These are phyloP conservation scores for Thermochaetoides thermophila DNA, from an alignment of 495 filamentous ascomycete genomes.

Conservation along the genomic window DNA sequence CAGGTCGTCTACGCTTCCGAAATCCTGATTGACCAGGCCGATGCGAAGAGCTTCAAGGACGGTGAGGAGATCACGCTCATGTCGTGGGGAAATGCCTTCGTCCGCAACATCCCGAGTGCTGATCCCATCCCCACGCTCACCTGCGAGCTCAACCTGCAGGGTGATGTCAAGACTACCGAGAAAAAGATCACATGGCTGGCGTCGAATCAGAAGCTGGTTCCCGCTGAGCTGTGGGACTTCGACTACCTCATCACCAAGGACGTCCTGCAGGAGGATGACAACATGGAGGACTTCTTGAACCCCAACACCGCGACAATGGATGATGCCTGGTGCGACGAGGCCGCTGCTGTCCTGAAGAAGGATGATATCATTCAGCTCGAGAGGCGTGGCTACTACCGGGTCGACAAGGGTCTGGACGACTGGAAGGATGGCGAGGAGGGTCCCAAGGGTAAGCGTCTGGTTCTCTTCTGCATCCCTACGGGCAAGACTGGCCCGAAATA, in stretches of 20 bases:
- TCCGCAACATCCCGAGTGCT: conserved; percentile 41
- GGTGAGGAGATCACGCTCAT: conserved; percentile 91
- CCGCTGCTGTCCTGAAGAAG: conserved; percentile 57
- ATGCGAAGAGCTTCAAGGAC: conserved; percentile 64
- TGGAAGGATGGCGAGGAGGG: conserved; percentile 30
- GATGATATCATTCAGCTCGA: conserved; percentile 91
- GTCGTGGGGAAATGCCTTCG: conserved; percentile 89
- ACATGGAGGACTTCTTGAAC: conserved; percentile 67
- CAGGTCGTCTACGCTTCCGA: conserved; percentile 59
- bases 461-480: conserved; percentile 68
- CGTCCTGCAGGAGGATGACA: conserved; percentile 67
- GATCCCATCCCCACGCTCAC: conserved; percentile 51
- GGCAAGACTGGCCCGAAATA: conserved; percentile 21
- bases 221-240: conserved; percentile 78
- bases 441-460: conserved; percentile 43
- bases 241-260: conserved; percentile 90
- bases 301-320: conserved; percentile 60
- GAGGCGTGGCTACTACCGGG: conserved; percentile 76
- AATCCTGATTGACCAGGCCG: conserved; percentile 71
- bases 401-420: conserved; percentile 42
- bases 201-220: conserved; percentile 56
- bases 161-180: conserved; percentile 84
- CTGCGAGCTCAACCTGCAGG: conserved; percentile 68
- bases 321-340: conserved; percentile 64
- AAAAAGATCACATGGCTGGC: conserved; percentile 93